A percentile compares a stretch with the other conserved stretches of the same genome.
These are phyloP conservation scores for Fonsecaea pedrosoi DNA, from an alignment of 2,329 filamentous ascomycete species.

Conservation along the genomic window DNA sequence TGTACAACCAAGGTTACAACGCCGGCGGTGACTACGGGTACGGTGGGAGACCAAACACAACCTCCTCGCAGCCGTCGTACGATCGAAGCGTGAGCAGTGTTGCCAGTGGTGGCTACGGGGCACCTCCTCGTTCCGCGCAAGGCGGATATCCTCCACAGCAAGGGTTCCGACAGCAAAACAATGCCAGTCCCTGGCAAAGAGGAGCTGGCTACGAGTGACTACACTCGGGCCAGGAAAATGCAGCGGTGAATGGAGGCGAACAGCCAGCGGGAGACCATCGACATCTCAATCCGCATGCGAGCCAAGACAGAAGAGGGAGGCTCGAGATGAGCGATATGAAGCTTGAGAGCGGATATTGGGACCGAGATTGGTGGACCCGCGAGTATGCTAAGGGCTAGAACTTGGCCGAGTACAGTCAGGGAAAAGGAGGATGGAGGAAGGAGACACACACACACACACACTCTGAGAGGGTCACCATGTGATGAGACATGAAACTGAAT, in stretches of 20 bases:
- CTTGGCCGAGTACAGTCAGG: not conserved
- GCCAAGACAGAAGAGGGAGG: conserved; percentile 30
- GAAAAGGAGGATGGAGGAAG: not conserved
- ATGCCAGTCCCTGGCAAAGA: conserved; percentile 67
- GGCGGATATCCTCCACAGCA: conserved; percentile 40
- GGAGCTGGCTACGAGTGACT: conserved; percentile 69
- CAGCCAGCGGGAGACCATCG: conserved; percentile 19
- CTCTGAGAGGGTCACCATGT: conserved; percentile 11
- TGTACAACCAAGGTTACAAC: conserved; percentile 41
- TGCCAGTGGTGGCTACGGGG: conserved; percentile 22
- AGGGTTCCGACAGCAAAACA: conserved; percentile 58
- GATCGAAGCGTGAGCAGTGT: conserved; percentile 41
- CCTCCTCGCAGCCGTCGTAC: conserved; percentile 42
- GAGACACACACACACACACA: conserved; percentile 1
- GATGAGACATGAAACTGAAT: conserved; percentile 25
- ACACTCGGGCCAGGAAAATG: conserved; percentile 38
- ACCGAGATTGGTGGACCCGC: conserved; percentile 40
- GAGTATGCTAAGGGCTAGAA: conserved; percentile 20
- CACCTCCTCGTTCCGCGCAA: conserved; percentile 39
- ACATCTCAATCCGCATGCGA: not conserved
- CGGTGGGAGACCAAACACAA: conserved; percentile 37
- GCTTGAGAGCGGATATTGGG: conserved; percentile 39
- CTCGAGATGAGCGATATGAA: conserved; percentile 31
- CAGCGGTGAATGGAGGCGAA: not conserved
- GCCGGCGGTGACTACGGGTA: conserved; percentile 35